phyloP scores from a whole-genome alignment of 306 rosid species.

The Acacia confusa region DNA sequence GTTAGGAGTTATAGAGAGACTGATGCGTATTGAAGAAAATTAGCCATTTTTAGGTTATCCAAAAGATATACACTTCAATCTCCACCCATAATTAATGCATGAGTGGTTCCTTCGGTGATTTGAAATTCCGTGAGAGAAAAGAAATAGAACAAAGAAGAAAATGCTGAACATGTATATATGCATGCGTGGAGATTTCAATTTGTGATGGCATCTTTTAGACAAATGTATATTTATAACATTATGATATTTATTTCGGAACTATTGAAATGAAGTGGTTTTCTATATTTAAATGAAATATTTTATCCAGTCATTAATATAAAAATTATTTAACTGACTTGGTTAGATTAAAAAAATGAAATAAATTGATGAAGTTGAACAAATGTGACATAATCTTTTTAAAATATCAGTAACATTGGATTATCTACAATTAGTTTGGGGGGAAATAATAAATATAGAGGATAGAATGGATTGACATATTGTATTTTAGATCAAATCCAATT shows the following conservation, averaged over 20 bases:
- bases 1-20: not conserved
- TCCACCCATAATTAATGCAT: not conserved
- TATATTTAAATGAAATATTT: not conserved
- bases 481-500: too few relatives aligned
- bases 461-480: too few relatives aligned
- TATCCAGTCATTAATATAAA: not conserved
- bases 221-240: not conserved
- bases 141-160: not conserved
- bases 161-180: not conserved
- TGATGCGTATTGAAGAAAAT: constrained; percentile 6
- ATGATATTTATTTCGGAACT: not conserved
- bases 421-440: too few relatives aligned
- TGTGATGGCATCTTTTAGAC: not conserved
- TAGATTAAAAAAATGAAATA: not conserved
- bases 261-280: not conserved
- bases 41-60: not conserved
- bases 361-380: too few relatives aligned
- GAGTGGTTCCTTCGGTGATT: not conserved
- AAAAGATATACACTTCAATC: constrained; percentile 11
- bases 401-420: too few relatives aligned
- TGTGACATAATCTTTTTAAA: too few relatives aligned
- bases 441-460: too few relatives aligned
- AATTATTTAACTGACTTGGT: too few relatives aligned
- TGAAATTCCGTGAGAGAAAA: not conserved
- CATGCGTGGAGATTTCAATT: constrained; percentile 26